Conservation (phyloP, 2,329 filamentous ascomycete species). For the Hypoxylon sp. region DNA sequence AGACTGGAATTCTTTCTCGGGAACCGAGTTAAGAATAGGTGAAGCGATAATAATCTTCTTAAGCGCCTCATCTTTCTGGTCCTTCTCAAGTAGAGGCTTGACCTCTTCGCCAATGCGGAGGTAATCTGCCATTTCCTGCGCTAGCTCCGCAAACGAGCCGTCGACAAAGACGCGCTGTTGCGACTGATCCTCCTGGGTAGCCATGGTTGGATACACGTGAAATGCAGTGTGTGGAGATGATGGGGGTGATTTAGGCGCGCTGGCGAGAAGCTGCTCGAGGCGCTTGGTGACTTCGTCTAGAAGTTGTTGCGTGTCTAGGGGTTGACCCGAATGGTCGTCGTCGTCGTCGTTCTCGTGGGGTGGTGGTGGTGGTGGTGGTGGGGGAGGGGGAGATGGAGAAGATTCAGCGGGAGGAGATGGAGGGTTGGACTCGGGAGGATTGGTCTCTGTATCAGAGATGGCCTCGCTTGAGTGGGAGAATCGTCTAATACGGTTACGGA, state of each 20-base stretch:
- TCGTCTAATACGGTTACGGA: neutral
- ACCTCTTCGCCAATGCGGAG: slow-evolving; percentile 86
- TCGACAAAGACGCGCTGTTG: slow-evolving; percentile 83
- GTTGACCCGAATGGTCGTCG: neutral
- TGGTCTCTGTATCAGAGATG: neutral
- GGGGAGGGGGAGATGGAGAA: neutral
- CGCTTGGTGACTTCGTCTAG: neutral
- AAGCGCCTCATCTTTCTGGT: slow-evolving; percentile 87
- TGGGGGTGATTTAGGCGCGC: neutral
- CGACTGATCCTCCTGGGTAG: slow-evolving; percentile 53
- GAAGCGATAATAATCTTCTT: slow-evolving; percentile 90
- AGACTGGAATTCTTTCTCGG: slow-evolving; percentile 96
- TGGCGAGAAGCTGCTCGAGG: neutral
- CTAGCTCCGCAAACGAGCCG: slow-evolving; percentile 92
- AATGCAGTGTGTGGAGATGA: neutral
- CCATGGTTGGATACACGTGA: slow-evolving; percentile 3
- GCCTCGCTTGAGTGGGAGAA: neutral
- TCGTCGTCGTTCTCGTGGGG: neutral
- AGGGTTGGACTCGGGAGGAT: neutral
- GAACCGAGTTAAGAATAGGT: slow-evolving; percentile 81
- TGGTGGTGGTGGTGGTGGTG: neutral
- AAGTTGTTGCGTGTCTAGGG: neutral
- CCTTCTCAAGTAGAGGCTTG: slow-evolving; percentile 78
- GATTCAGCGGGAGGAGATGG: neutral
- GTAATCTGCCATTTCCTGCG: slow-evolving; percentile 94